Evolutionary conservation across 805 yeast genomes (phyloP).

Genomic region (Kluyveromyces wickerhamii): DNA sequence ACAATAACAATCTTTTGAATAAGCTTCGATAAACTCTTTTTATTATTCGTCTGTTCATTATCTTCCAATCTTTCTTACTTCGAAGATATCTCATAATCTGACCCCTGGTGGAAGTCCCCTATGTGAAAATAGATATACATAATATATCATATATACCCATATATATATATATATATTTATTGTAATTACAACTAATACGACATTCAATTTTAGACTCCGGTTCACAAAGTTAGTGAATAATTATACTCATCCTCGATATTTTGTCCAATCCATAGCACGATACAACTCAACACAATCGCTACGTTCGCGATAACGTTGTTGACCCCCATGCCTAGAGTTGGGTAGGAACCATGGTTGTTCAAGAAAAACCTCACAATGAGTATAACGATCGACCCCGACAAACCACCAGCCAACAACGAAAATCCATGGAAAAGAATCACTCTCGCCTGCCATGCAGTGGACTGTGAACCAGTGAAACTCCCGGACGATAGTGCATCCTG

Average conservation of each 20-base stretch:
- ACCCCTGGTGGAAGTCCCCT: constrained; percentile 1
- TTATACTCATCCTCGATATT: constrained; percentile 95
- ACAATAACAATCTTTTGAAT: too few species aligned
- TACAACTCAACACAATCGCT: constrained; percentile 80
- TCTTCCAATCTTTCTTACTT: too few species aligned
- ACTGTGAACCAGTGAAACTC: constrained; percentile 29
- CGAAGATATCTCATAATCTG: too few species aligned
- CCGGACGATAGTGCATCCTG: constrained; percentile 33
- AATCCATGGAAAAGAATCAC: constrained; percentile 87
- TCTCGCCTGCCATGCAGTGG: constrained; percentile 89
- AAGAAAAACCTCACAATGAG: constrained; percentile 76
- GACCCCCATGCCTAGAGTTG: constrained; percentile 91
- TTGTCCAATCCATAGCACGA: constrained; percentile 86
- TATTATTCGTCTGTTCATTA: too few species aligned
- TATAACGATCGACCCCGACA: constrained; percentile 87
- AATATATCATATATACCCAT: not conserved
- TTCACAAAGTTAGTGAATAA: constrained; percentile 72
- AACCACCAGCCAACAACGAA: constrained; percentile 85
- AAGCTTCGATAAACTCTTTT: too few species aligned
- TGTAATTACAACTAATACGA: not conserved
- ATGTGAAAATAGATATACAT: not conserved
- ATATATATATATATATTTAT: not conserved
- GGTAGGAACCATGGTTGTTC: constrained; percentile 65
- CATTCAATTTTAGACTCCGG: not conserved
- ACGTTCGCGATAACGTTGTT: constrained; percentile 77